Percentiles rank a stretch among this genome's conserved stretches.
Evolutionary conservation across 202 grass and related monocot genomes (phyloP).

Genomic region (Setaria viridis): DNA sequence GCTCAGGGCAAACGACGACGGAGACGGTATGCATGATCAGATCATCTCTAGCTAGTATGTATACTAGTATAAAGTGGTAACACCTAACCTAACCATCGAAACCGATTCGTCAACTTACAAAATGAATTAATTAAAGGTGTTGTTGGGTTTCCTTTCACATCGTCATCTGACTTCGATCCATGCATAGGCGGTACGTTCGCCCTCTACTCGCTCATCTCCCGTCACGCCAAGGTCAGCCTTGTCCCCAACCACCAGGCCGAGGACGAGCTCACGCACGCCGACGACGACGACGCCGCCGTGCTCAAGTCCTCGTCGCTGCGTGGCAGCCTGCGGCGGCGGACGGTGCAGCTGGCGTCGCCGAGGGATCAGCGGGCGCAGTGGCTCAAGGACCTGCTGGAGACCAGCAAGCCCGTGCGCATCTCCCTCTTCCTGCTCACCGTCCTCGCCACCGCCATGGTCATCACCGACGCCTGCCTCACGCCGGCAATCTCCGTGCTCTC

Average conservation of each 20-base stretch:
- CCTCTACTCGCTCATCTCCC: conserved; percentile 65
- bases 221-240: conserved; percentile 62
- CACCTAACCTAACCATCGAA: not conserved
- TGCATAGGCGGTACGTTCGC: conserved; percentile 52
- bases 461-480: conserved; percentile 65
- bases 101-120: not conserved
- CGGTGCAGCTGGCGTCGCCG: conserved; percentile 48
- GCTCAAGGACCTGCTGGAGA: conserved; percentile 61
- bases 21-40: conserved; percentile 36
- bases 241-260: conserved; percentile 58
- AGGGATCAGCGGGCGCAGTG: conserved; percentile 46
- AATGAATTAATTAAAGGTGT: no score
- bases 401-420: conserved; percentile 42
- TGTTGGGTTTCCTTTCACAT: no score
- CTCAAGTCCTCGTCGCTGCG: conserved; percentile 18
- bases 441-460: conserved; percentile 64
- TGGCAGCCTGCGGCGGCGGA: conserved; percentile 37
- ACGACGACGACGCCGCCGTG: not conserved
- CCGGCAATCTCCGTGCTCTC: conserved; percentile 68
- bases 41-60: no score
- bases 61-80: no score
- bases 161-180: no score
- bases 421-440: conserved; percentile 61
- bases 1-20: conserved; percentile 62
- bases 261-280: conserved; percentile 42